Conservation (phyloP, 768 basidiomycete genomes). For the Tylopilus sp. region DNA sequence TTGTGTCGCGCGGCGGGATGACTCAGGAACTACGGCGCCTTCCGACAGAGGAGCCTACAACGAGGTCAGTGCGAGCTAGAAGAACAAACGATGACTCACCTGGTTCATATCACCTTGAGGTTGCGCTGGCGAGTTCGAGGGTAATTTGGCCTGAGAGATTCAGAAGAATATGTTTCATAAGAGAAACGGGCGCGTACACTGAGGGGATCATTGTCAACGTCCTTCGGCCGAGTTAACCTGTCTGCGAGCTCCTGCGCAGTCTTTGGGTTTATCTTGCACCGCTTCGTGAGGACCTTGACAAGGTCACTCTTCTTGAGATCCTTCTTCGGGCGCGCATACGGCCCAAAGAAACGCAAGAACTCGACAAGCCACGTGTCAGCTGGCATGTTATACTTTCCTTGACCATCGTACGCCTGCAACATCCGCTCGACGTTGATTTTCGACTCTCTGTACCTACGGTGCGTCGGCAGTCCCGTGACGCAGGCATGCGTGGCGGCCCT, state of each 20-base stretch:
- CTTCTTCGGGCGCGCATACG: constrained; percentile 15
- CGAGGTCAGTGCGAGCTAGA: too few species aligned
- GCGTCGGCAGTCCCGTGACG: constrained; percentile 24
- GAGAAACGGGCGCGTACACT: too few species aligned
- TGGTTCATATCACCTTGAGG: too few species aligned
- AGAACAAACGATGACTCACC: too few species aligned
- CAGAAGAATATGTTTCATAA: too few species aligned
- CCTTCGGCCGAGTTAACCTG: constrained; percentile 5
- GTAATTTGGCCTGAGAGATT: too few species aligned
- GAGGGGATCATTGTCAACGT: too few species aligned
- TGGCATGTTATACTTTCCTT: constrained; percentile 22
- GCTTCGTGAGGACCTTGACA: constrained; percentile 19
- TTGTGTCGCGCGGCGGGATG: too few species aligned
- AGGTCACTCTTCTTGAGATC: constrained; percentile 15
- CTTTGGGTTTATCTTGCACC: constrained; percentile 21
- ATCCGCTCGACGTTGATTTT: constrained; percentile 11
- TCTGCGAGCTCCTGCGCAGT: constrained; percentile 15
- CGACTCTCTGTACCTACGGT: constrained; percentile 20
- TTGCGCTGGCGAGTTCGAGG: too few species aligned
- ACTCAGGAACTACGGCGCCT: too few species aligned
- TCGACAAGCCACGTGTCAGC: constrained; percentile 22
- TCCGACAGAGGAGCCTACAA: too few species aligned
- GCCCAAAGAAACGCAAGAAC: constrained; percentile 17
- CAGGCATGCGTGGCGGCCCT: constrained; percentile 28
- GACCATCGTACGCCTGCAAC: constrained; percentile 13